Evolutionary conservation across 108 stramenopile genomes (phyloP).

Genomic region (Cyclotella baltica): DNA sequence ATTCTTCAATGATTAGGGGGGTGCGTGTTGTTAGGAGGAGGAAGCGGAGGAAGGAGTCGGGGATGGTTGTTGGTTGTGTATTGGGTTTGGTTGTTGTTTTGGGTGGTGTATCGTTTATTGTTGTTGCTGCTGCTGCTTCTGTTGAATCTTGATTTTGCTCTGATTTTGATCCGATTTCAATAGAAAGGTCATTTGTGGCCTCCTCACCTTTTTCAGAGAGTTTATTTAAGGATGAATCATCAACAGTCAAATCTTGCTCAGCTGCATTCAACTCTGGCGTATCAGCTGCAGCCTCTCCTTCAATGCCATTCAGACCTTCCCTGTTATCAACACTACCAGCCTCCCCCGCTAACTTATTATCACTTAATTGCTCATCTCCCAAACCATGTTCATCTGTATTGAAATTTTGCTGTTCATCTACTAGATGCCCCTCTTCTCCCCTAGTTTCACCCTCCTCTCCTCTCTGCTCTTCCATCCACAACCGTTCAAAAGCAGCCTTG

Average conservation of each 20-base stretch:
- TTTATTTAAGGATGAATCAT: too few species aligned
- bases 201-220: neutral
- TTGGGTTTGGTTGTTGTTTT: neutral
- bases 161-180: neutral
- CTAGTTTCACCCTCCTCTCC: neutral
- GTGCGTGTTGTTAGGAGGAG: slow-evolving; percentile 24
- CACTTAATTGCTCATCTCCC: neutral
- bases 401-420: neutral
- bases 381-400: neutral
- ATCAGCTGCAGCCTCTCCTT: neutral
- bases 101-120: neutral
- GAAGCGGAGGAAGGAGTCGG: slow-evolving; percentile 49
- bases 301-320: too few species aligned
- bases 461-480: neutral
- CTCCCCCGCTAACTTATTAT: too few species aligned
- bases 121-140: neutral
- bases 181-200: neutral
- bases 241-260: too few species aligned
- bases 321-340: too few species aligned
- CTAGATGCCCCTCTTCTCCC: neutral
- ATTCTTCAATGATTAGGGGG: slow-evolving; percentile 34
- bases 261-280: neutral
- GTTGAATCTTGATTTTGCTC: neutral
- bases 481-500: slow-evolving; percentile 31
- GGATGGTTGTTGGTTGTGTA: slow-evolving; percentile 7